phyloP scores from a whole-genome alignment of 805 yeast genomes.

The Candida chauliodis region DNA sequence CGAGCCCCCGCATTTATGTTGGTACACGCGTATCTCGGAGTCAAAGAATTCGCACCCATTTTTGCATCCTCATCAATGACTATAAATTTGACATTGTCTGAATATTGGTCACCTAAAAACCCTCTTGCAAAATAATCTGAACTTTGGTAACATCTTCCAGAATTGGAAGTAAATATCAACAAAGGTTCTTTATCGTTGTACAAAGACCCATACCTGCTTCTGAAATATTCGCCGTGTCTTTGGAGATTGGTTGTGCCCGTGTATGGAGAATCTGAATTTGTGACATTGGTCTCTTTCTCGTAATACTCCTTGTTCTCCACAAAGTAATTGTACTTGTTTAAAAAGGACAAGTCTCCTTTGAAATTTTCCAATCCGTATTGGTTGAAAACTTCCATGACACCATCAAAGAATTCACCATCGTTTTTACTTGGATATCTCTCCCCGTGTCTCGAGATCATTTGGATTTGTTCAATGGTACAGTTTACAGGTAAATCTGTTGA shows the following conservation, averaged over 20 bases:
- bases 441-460: constrained; percentile 72
- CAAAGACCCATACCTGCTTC: constrained; percentile 48
- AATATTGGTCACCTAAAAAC: constrained; percentile 46
- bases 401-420: constrained; percentile 25
- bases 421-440: constrained; percentile 55
- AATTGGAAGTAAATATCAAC: constrained; percentile 54
- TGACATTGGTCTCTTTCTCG: constrained; percentile 50
- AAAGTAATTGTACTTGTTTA: constrained; percentile 53
- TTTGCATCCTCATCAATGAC: constrained; percentile 44
- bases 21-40: constrained; percentile 49
- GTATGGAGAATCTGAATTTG: constrained; percentile 42
- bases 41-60: constrained; percentile 58
- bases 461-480: constrained; percentile 64
- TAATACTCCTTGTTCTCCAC: constrained; percentile 32
- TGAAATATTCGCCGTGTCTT: constrained; percentile 46
- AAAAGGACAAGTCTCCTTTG: constrained; percentile 51
- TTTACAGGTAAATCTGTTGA: constrained; percentile 45
- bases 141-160: constrained; percentile 53
- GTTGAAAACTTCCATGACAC: constrained; percentile 23
- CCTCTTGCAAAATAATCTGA: constrained; percentile 58
- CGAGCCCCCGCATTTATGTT: constrained; percentile 20
- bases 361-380: constrained; percentile 23
- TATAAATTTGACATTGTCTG: constrained; percentile 27
- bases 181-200: constrained; percentile 32
- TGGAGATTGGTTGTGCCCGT: constrained; percentile 50